Evolutionary conservation across 1,284 basidiomycete species (phyloP), one percentile per base, ranked within the genome.

Genomic region (Rhodotorula sp.): DNA sequence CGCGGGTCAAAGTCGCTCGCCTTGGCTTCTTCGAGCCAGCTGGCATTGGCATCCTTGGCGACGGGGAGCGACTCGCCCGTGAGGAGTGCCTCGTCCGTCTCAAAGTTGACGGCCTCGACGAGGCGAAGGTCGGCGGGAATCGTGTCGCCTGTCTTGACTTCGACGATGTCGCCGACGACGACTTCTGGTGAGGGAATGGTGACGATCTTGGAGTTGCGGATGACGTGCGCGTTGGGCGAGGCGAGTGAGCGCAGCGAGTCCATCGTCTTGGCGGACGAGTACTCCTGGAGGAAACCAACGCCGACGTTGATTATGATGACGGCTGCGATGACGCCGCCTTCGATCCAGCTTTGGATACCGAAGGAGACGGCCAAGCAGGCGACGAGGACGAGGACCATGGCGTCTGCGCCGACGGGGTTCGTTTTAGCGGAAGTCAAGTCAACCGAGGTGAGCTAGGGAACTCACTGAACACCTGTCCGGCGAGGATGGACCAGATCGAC

Each of bases 31-130:
- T 80, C 79, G 52, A 81, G 76, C 69, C 72, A 75, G n/a, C n/a
- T 66, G 73, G 82, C 66, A 36, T 84, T 82, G 11, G 79, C 77
- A 55, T 81, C 84, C 79, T 90, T 90, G 39, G 82, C 79, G 20
- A 89, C 87, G 67, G 88, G 88, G 24, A 89, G 78, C 19, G 84
- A 85, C 77, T 88, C 87, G 60, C 88, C 88, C 2, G 88, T 89
- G n/a, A 90, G 81, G 46, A 89, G 82, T 8, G 87, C 86, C 77
- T 89, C 88, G 69, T 88, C 87, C 27, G 84, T 79, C 76, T 87
- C 86, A 51, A 87, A 79, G 60, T 61, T 61, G 66, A 79, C 76
- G 6, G 81, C 81, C 8, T 81, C 81, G 39, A 84, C 76, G 11
- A 83, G 76, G 60, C 85, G 78, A 52, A 85, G 83, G 76, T 88